Base-by-base conservation (phyloP, 2,329 filamentous ascomycete genomes). In the Sporothrix pallida region DNA sequence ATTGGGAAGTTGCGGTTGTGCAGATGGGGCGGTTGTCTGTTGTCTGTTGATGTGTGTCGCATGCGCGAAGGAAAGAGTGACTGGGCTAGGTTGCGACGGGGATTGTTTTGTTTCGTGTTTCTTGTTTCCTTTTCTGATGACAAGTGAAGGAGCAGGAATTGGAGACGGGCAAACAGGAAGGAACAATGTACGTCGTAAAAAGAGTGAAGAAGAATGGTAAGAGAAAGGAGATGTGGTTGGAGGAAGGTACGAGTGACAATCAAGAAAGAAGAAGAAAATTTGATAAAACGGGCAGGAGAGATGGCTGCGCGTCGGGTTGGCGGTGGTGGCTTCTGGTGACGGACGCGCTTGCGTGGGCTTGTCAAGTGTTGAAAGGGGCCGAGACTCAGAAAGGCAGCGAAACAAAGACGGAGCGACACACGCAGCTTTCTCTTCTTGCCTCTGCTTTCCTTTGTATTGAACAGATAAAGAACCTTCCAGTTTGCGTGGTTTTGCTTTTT, bases 311-410 rank as follows among this genome's bases (percentile, higher is more conserved):
- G 65, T 54, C 17, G 50, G 37, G 60, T n/a, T n/a, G 31, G 70
- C 37, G 56, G 46, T 37, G 31, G 65, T 37, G 44, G 63, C 26
- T 58, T 62, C 44, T 52, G 44, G 54, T 37, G 72, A 56, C 37
- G 67, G 67, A 63, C 72, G 72, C 72, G 72, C 54, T 70, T 70
- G 72, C 65, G 67, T 65, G 70, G 58, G 58, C 70, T 63, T 10
- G 23, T 20, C 20, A 10, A 50, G 56, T 46, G 20, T 31, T 26
- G 9, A 58, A n/a, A 37, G 17, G n/a, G 31, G 52, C 20, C 9
- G 52, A 56, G 20, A 56, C 20, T 20, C 20, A 26, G 26, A 23
- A 13, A 44, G 31, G 31, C 37, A 68, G 46, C 20, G 65, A 46
- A 70, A 60, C 42, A 70, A 52, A 62, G 46, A 46, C 46, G 31